Evolutionary conservation across 306 rosid species (phyloP).

Genomic region (Cucurbita argyrosperma): DNA sequence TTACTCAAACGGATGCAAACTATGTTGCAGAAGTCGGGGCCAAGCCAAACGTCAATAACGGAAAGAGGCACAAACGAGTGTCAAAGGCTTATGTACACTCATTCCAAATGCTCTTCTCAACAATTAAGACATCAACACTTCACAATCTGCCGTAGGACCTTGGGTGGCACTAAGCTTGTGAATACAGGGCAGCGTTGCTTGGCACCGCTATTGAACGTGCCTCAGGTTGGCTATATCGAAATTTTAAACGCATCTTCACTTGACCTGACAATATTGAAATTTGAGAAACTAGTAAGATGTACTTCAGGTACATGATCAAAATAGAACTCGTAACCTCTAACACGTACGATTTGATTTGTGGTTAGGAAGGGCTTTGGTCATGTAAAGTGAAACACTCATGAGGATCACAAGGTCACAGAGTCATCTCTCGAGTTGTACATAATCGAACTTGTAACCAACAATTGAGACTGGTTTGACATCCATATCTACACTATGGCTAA

Average conservation of each 20-base stretch:
- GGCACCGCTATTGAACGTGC: background rate
- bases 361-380: background rate
- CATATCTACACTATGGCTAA: background rate
- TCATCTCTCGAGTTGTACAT: no score
- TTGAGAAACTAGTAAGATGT: background rate
- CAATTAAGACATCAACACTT: constrained; percentile 33
- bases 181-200: constrained; percentile 15
- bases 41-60: no score
- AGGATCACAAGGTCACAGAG: background rate
- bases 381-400: background rate
- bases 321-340: background rate
- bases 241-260: background rate
- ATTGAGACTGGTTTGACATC: background rate
- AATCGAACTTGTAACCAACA: no score
- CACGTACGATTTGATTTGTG: background rate
- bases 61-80: background rate
- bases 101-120: background rate
- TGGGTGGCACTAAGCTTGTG: constrained; percentile 56
- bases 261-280: background rate
- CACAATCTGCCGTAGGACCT: constrained; percentile 49
- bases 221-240: background rate
- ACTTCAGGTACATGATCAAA: background rate
- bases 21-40: no score
- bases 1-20: no score
- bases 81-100: no score